phyloP scores from a whole-genome alignment of 1,284 basidiomycete species.

The Puccinia hordei region DNA sequence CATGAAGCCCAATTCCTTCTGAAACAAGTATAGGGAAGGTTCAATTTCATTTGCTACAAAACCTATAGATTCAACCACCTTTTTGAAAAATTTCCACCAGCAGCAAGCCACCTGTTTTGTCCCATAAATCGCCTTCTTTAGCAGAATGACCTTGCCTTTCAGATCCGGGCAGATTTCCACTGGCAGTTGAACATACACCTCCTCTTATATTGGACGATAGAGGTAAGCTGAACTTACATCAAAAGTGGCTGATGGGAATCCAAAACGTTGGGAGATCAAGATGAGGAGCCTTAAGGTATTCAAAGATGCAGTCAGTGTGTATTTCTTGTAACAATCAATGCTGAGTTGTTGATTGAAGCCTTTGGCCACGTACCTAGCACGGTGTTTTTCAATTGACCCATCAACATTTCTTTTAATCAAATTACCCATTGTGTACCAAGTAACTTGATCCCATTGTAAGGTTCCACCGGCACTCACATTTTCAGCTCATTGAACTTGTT shows the following conservation, averaged over 20 bases:
- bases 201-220: background rate
- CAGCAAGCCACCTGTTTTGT: too few species aligned
- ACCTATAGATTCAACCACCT: background rate
- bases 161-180: too few species aligned
- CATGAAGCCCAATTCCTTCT: too few species aligned
- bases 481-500: too few species aligned
- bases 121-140: too few species aligned
- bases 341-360: background rate
- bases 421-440: constrained; percentile 9
- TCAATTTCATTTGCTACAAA: background rate
- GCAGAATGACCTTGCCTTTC: background rate
- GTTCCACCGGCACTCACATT: background rate
- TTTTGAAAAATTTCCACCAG: background rate
- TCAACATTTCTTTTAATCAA: too few species aligned
- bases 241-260: background rate
- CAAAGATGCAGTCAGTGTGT: background rate
- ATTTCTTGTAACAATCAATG: background rate
- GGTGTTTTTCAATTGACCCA: background rate
- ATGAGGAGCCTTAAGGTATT: background rate
- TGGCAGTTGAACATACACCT: too few species aligned
- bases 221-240: background rate
- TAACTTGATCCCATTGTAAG: background rate
- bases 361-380: background rate
- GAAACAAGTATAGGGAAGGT: background rate
- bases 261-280: background rate